phyloP scores from a whole-genome alignment of 352 stramenopile species.

The Phytophthora ramorum region DNA sequence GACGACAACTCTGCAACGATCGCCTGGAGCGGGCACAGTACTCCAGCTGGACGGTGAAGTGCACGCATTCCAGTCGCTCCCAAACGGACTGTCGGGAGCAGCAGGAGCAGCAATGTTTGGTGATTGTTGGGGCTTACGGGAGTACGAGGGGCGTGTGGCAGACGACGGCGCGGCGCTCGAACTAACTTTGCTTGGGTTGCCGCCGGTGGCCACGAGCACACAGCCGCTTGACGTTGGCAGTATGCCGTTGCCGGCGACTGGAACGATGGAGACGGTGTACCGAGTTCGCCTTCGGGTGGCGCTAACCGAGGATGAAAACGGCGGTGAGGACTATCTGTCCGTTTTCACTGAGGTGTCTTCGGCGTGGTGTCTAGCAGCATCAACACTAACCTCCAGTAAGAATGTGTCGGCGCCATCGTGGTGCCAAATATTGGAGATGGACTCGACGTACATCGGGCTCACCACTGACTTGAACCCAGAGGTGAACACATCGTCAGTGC shows the following conservation, averaged over 20 bases:
- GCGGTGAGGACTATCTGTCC: background rate
- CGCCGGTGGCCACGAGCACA: background rate
- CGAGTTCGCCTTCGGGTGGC: background rate
- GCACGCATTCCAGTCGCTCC: background rate
- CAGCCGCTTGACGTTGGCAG: background rate
- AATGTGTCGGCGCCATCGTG: background rate
- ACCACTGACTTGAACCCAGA: too few species aligned
- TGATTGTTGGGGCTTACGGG: background rate
- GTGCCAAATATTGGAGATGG: background rate
- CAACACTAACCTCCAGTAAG: background rate
- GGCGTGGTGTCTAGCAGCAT: background rate
- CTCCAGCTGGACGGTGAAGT: slow-evolving; percentile 4
- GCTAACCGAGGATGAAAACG: background rate
- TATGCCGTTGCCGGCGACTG: background rate
- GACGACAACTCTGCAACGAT: background rate
- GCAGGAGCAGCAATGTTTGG: background rate
- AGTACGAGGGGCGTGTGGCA: slow-evolving; percentile 4
- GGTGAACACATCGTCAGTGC: too few species aligned
- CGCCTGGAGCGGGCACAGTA: background rate
- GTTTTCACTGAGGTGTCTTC: background rate
- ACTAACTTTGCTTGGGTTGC: background rate
- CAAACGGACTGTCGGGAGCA: slow-evolving; percentile 1
- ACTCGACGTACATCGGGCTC: background rate
- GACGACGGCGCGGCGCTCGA: slow-evolving; percentile 1
- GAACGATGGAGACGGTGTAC: background rate